A percentile compares a stretch with the other conserved stretches of the same genome.
Conservation (phyloP, 768 basidiomycete species). For the Psilocybe azurescens region DNA sequence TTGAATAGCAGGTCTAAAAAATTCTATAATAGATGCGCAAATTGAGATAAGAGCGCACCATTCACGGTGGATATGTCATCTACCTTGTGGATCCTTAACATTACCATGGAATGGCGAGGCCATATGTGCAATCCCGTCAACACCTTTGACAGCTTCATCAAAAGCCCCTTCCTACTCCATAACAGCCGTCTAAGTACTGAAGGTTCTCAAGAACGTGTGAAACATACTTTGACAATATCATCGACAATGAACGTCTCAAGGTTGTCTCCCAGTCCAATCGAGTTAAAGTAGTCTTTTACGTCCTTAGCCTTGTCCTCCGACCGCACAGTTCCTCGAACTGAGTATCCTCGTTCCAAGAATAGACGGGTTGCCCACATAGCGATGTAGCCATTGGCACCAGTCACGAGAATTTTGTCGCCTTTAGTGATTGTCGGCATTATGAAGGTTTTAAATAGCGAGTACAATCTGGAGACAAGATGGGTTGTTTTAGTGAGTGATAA, state of each 20-base stretch:
- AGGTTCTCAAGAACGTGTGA: no score
- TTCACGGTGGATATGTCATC: background rate
- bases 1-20: slow-evolving; percentile 62
- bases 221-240: slow-evolving; percentile 53
- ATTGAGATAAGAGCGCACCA: background rate
- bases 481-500: no score
- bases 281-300: slow-evolving; percentile 60
- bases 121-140: slow-evolving; percentile 73
- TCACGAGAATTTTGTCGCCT: slow-evolving; percentile 46
- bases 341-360: slow-evolving; percentile 65
- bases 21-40: slow-evolving; percentile 54
- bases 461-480: no score
- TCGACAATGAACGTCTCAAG: slow-evolving; percentile 71
- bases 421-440: slow-evolving; percentile 21
- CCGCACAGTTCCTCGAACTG: slow-evolving; percentile 72
- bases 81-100: slow-evolving; percentile 14
- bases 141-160: slow-evolving; percentile 77
- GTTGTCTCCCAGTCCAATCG: slow-evolving; percentile 50
- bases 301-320: slow-evolving; percentile 60
- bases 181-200: no score
- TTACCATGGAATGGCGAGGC: slow-evolving; percentile 59
- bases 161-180: slow-evolving; percentile 62
- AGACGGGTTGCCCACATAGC: slow-evolving; percentile 59
- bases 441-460: background rate
- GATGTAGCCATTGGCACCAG: slow-evolving; percentile 67